phyloP scores from a whole-genome alignment of 306 rosid genomes.

The Fragaria nilgerrensis region DNA sequence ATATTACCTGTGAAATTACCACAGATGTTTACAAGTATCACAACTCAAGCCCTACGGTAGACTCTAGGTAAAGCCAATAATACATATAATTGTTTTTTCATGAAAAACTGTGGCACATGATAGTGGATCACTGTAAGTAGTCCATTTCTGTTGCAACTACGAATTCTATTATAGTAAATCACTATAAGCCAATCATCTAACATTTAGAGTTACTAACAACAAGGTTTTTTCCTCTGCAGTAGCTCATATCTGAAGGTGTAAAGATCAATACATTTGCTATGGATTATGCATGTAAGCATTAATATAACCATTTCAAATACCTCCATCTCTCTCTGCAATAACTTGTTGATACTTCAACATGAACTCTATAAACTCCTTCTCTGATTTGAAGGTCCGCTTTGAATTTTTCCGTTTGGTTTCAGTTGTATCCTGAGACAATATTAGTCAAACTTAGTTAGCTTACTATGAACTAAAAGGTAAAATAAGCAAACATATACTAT shows the following conservation, averaged over 20 bases:
- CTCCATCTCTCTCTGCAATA: constrained; percentile 84
- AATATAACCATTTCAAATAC: constrained; percentile 41
- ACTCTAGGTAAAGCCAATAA: neutral
- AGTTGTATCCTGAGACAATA: constrained; percentile 55
- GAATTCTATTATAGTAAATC: neutral
- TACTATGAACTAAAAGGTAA: neutral
- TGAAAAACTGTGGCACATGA: neutral
- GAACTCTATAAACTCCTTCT: constrained; percentile 85
- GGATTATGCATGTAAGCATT: constrained; percentile 8
- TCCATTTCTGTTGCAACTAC: neutral
- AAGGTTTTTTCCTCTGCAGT: neutral
- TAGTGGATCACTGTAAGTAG: neutral
- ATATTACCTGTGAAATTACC: neutral
- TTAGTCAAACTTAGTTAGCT: neutral
- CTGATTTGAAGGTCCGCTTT: constrained; percentile 78
- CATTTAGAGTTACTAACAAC: neutral
- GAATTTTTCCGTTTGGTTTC: constrained; percentile 73
- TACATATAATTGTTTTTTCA: neutral
- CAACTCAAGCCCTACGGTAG: neutral
- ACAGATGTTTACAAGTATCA: neutral
- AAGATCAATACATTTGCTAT: neutral
- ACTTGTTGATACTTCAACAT: constrained; percentile 89
- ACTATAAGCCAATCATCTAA: neutral
- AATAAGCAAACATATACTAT: neutral
- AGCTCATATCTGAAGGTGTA: neutral